Evolutionary conservation across 257 asterid species (phyloP), one percentile per base, ranked within the genome.

Genomic region (Solanum commersonii): DNA sequence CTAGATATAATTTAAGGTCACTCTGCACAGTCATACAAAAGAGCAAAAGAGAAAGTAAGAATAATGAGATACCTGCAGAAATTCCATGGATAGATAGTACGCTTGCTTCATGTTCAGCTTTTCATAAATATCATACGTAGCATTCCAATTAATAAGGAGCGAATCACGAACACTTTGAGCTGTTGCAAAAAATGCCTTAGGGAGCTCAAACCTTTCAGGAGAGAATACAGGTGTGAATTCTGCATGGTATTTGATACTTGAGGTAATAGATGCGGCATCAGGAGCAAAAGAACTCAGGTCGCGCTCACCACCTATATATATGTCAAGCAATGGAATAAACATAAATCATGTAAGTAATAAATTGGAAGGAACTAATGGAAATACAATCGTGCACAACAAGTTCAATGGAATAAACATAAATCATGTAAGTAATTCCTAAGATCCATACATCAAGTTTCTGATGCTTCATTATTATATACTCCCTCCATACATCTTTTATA

Each of bases 91-190:
- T 84, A 95, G 92, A 87, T 95, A 95, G 91, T 95, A 95, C 59
- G 98, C 97, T 90, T 95, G 98, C 92, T 95, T 95, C 35, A 87
- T 93, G 35, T 95, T 94, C 93, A 90, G 91, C 88, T 90, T 92
- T 84, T 94, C 98, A 67, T 93, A 88, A 37, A 88, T 85, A 44
- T 94, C 93, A 85, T 94, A 91, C 1, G 98, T 94, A 22, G 94
- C 92, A 29, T 95, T 95, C 98, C 98, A 95, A 89, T 94, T 94
- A 37, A 72, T 85, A 77, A 94, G 94, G 84, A 95, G 93, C 13
- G 93, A 79, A 92, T 95, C 98, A n/a, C 95, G 95, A 44, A 95
- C 95, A 86, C 98, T 94, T 84, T 94, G 98, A 42, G 98, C 98
- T 1, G 98, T 93, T 74, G 98, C 98, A 88, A 90, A 92, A 91